phyloP scores from a whole-genome alignment of 2,329 filamentous ascomycete genomes.

The Ophidiomyces ophidiicola region DNA sequence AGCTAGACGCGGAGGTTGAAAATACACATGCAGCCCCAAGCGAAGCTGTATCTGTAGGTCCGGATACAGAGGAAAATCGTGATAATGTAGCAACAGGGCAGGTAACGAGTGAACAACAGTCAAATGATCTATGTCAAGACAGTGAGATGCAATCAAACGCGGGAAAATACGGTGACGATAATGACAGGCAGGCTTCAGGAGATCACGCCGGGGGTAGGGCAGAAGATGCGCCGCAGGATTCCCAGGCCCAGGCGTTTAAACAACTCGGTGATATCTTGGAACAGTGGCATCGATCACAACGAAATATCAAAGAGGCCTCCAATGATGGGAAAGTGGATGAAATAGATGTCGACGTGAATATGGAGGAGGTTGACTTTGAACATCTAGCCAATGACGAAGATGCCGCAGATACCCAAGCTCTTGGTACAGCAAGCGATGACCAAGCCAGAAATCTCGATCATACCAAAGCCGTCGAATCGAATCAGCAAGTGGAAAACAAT shows the following conservation, averaged over 20 bases:
- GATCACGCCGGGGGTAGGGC: constrained; percentile 25
- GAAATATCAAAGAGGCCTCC: constrained; percentile 58
- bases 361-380: constrained; percentile 75
- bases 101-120: constrained; percentile 32
- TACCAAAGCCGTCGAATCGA: constrained; percentile 68
- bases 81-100: constrained; percentile 38
- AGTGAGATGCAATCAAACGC: constrained; percentile 35
- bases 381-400: constrained; percentile 77
- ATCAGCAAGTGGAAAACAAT: constrained; percentile 44
- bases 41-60: constrained; percentile 30
- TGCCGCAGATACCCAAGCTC: constrained; percentile 74
- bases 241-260: constrained; percentile 64
- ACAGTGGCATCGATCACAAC: constrained; percentile 79
- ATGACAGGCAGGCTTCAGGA: constrained; percentile 18
- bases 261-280: constrained; percentile 89
- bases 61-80: constrained; percentile 32
- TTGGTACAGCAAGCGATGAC: constrained; percentile 78
- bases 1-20: constrained; percentile 41
- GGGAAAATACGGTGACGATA: constrained; percentile 32
- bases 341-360: constrained; percentile 52
- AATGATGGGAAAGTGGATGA: constrained; percentile 45
- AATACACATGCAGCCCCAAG: constrained; percentile 42
- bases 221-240: constrained; percentile 27
- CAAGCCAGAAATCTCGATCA: constrained; percentile 78
- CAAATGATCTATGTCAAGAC: constrained; percentile 37